Evolutionary conservation across 768 basidiomycete species (phyloP).

Genomic region (Suillus decipiens): DNA sequence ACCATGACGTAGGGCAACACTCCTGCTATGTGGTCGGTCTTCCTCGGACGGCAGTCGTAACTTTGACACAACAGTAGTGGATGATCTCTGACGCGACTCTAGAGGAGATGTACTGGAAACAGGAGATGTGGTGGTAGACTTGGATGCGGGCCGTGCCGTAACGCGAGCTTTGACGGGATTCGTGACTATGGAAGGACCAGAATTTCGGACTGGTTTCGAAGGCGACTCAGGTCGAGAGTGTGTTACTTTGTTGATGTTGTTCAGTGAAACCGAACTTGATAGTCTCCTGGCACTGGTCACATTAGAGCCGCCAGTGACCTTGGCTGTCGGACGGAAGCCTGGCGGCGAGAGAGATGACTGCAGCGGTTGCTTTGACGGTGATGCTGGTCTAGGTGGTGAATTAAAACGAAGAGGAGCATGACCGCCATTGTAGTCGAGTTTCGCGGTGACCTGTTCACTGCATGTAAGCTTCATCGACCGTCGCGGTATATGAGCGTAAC

Average conservation of each 20-base stretch:
- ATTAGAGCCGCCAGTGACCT: slow-evolving; percentile 50
- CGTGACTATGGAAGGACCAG: slow-evolving; percentile 33
- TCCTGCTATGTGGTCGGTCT: slow-evolving; percentile 36
- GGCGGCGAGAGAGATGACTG: slow-evolving; percentile 29
- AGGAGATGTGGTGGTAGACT: slow-evolving; percentile 16
- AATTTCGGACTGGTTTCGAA: slow-evolving; percentile 37
- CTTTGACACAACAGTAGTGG: slow-evolving; percentile 25
- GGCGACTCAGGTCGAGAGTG: slow-evolving; percentile 44
- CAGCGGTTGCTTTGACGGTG: slow-evolving; percentile 44
- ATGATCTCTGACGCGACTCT: slow-evolving; percentile 34
- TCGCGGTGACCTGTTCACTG: slow-evolving; percentile 51
- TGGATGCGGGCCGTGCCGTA: slow-evolving; percentile 33
- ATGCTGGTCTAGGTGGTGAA: slow-evolving; percentile 46
- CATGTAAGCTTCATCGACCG: slow-evolving; percentile 5
- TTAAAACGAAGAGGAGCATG: slow-evolving; percentile 32
- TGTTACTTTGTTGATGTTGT: slow-evolving; percentile 12
- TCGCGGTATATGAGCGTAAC: background rate
- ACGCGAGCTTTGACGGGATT: slow-evolving; percentile 29
- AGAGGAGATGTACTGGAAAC: slow-evolving; percentile 11
- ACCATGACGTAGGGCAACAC: slow-evolving; percentile 26
- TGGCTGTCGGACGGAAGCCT: slow-evolving; percentile 53
- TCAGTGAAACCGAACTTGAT: slow-evolving; percentile 25
- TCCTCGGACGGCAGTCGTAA: slow-evolving; percentile 31
- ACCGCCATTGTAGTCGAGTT: slow-evolving; percentile 43
- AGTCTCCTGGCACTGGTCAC: slow-evolving; percentile 38